Evolutionary conservation across 805 yeast species (phyloP).

Genomic region (Suhomyces faveliae): DNA sequence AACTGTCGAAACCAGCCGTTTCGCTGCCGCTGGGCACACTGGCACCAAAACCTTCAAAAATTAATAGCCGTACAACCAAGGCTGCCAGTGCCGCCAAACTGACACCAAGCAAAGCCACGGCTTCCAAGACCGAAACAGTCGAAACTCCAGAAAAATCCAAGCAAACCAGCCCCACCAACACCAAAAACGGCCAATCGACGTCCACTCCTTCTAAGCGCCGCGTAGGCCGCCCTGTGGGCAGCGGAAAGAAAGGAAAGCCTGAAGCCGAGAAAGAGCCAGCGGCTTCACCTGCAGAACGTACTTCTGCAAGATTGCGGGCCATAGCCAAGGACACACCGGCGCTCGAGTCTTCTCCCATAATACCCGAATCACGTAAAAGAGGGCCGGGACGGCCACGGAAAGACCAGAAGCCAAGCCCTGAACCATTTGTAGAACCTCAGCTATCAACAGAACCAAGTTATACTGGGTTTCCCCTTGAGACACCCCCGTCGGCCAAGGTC

Average conservation of each 20-base stretch:
- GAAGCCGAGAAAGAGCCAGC: not conserved
- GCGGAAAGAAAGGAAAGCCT: conserved; percentile 3
- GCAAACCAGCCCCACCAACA: not conserved
- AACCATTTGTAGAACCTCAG: conserved; percentile 57
- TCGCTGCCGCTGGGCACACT: not conserved
- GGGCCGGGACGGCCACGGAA: conserved; percentile 3
- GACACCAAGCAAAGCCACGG: not conserved
- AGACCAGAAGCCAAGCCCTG: not conserved
- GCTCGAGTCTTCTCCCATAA: not conserved
- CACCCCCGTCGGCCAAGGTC: conserved; percentile 60
- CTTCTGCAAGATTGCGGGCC: not conserved
- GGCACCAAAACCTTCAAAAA: not conserved
- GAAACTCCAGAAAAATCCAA: not conserved
- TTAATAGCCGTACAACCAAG: not conserved
- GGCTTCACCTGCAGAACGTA: not conserved
- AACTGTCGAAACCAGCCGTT: not conserved
- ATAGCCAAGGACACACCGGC: not conserved
- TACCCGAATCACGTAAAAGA: not conserved
- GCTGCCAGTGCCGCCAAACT: not conserved
- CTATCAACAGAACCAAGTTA: conserved; percentile 55
- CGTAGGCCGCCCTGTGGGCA: conserved; percentile 1
- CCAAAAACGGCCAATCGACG: not conserved
- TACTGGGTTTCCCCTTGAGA: conserved; percentile 72
- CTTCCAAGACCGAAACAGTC: not conserved
- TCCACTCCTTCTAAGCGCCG: not conserved